Evolutionary conservation across 306 rosid species (phyloP).

Genomic region (cucumber (Cucumis sativus)): DNA sequence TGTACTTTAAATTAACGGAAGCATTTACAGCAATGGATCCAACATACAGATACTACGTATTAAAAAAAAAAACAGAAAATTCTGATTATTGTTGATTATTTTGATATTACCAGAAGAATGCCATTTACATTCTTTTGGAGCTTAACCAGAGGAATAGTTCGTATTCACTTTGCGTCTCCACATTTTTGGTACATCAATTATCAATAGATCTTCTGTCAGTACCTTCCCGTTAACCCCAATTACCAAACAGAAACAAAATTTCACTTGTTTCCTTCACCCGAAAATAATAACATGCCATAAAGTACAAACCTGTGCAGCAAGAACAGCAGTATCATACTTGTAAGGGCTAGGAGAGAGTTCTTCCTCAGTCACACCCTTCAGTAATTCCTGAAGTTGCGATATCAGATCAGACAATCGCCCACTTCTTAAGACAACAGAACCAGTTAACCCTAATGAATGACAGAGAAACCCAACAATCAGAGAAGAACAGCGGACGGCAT

Average conservation of each 20-base stretch:
- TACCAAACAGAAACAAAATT: neutral
- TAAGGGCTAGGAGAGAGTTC: constrained; percentile 24
- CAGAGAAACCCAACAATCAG: neutral
- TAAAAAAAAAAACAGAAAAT: neutral
- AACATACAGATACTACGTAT: neutral
- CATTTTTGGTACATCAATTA: neutral
- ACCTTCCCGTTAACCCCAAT: neutral
- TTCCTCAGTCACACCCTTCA: constrained; percentile 43
- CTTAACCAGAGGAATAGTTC: neutral
- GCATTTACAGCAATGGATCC: neutral
- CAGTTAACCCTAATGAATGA: constrained; percentile 44
- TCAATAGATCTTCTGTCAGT: neutral
- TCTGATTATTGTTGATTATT: neutral
- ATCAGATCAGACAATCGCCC: constrained; percentile 52
- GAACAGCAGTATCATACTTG: constrained; percentile 31
- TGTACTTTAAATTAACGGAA: neutral
- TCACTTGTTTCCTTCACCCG: neutral
- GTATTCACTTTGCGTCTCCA: neutral
- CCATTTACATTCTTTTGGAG: neutral
- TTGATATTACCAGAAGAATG: neutral
- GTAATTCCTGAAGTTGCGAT: constrained; percentile 57
- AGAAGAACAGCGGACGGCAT: neutral
- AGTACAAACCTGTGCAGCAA: constrained; percentile 52
- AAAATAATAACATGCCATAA: neutral
- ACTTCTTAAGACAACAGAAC: constrained; percentile 54